phyloP scores from a whole-genome alignment of 1,284 basidiomycete genomes.

The Xanthoconium separans region DNA sequence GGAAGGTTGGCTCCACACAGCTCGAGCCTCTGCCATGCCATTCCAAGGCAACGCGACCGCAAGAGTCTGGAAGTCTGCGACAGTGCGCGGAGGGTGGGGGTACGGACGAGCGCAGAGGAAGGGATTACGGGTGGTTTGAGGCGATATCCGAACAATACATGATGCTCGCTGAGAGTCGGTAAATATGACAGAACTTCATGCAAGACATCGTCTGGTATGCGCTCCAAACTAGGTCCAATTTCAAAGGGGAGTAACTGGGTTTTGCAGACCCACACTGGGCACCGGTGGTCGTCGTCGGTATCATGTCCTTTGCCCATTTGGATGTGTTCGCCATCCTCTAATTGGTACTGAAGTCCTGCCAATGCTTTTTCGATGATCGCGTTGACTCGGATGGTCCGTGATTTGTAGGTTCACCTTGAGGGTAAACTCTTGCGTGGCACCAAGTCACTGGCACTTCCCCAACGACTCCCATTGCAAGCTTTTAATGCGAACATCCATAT shows the following conservation, averaged over 20 bases:
- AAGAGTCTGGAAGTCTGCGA: slow-evolving; percentile 10
- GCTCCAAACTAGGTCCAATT: neutral
- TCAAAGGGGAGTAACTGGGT: neutral
- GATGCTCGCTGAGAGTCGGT: neutral
- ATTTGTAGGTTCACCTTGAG: no score
- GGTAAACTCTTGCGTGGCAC: no score
- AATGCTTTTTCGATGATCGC: no score
- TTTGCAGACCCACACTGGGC: no score
- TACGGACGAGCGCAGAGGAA: neutral
- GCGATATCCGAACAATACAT: neutral
- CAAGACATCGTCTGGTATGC: neutral
- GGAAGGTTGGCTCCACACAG: slow-evolving; percentile 4
- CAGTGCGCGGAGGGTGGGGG: neutral
- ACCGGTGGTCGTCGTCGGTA: no score
- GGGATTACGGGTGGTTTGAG: neutral
- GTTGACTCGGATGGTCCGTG: no score
- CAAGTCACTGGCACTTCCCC: no score
- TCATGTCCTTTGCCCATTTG: no score
- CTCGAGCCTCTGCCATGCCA: slow-evolving; percentile 14
- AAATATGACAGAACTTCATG: neutral
- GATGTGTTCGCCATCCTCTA: no score
- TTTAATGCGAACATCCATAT: no score
- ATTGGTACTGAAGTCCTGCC: no score
- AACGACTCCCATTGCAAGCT: no score
- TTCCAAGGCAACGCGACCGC: slow-evolving; percentile 7